These are phyloP conservation scores for Suhomyces sp. DNA, from an alignment of 805 yeast species.

Conservation along the genomic window DNA sequence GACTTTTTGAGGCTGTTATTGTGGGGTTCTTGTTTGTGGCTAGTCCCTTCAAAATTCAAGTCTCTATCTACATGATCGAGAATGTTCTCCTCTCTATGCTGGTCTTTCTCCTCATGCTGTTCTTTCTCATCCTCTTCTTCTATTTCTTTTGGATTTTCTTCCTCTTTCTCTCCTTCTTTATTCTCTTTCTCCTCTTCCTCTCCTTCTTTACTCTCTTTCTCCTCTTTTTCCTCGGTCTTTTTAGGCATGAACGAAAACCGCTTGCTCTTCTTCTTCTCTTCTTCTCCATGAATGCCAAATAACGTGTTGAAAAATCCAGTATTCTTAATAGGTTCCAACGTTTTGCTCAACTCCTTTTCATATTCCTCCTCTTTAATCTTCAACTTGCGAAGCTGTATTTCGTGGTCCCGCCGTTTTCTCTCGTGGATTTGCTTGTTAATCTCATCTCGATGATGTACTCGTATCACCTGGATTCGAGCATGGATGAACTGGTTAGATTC, in stretches of 20 bases:
- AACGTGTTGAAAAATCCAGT: conserved; percentile 31
- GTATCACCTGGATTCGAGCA: conserved; percentile 35
- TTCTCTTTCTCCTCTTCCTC: not conserved
- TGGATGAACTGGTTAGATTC: conserved; percentile 40
- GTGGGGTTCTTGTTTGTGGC: not conserved
- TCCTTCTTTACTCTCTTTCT: not conserved
- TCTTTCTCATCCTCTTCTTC: not conserved
- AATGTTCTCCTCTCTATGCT: not conserved
- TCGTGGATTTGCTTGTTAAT: conserved; percentile 36
- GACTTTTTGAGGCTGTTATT: not conserved
- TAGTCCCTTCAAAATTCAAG: too few relatives aligned
- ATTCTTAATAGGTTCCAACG: conserved; percentile 19
- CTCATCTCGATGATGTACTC: conserved; percentile 37
- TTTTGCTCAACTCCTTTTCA: conserved; percentile 28
- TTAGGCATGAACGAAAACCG: conserved; percentile 21
- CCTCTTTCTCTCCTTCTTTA: not conserved
- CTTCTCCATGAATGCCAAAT: conserved; percentile 20
- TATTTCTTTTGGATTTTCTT: not conserved
- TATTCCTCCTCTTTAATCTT: conserved; percentile 39
- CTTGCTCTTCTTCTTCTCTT: conserved; percentile 5
- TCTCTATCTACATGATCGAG: not conserved
- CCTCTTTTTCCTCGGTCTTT: not conserved
- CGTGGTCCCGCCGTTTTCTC: conserved; percentile 40
- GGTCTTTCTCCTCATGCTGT: not conserved
- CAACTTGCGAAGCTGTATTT: conserved; percentile 31